Base-by-base conservation (phyloP, 2,329 filamentous ascomycete species). In the Fusarium piperis region DNA sequence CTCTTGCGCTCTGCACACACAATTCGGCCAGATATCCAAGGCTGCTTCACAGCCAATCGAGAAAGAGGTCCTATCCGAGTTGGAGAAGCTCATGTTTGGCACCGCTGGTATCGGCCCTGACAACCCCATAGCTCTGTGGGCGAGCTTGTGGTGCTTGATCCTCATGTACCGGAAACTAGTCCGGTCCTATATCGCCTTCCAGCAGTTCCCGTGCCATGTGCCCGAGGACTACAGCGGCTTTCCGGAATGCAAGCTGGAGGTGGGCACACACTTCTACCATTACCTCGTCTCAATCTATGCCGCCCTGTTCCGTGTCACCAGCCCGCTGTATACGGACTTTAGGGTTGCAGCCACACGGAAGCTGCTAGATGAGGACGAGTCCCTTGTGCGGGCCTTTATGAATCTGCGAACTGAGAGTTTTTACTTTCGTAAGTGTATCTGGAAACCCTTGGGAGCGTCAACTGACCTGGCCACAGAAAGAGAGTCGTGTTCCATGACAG, bases 131-230 rank as follows among this genome's bases (percentile, higher is more conserved):
- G 76, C 76, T 15, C 68, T 78, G 8, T 78, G 74, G 76, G 74
- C 76, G 9, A 76, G 73, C 56, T 56, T 78, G 16, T 77, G 76
- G 76, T 78, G 73, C 39, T 64, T 77, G 56, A 77, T 78, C 13
- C 66, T 78, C 33, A 77, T 77, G 73, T 77, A 78, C 56, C 73
- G 76, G 44, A 77, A 77, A 64, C 65, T 77, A 30, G 73, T 77
- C 52, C 73, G 71, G 38, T 73, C 76, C 6, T 78, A 78, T 23
- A 75, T 78, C 56, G 76, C 76, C 16, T 78, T 78, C 30, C 73
- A 76, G 56, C 68, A 76, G 30, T 78, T 78, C 28, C 76, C 76
- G 33, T 77, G 76, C 26, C 76, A 78, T 70, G 76, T 77, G 12
- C 76, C 76, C 11, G 64, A 78, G 46, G 74, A 78, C 62, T 77